These are phyloP conservation scores for Mycosphaerella sp. DNA, from an alignment of 2,329 filamentous ascomycete species.

Conservation along the genomic window DNA sequence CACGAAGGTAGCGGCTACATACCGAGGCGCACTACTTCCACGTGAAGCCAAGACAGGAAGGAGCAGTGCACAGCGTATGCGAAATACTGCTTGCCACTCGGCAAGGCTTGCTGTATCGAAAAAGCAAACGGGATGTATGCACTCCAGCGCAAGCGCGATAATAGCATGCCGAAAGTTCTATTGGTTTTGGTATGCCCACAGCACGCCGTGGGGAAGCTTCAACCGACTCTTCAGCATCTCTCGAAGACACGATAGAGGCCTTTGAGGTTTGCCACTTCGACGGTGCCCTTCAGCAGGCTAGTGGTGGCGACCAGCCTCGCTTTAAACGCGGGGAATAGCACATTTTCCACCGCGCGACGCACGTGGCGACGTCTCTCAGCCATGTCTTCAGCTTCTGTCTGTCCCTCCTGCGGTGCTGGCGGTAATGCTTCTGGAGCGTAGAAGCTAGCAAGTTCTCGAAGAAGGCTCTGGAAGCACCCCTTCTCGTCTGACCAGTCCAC, in stretches of 20 bases:
- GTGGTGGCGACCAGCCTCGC: conserved; percentile 75
- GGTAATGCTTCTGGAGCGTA: conserved; percentile 86
- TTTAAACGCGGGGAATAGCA: conserved; percentile 86
- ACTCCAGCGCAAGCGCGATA: not conserved
- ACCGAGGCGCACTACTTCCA: not conserved
- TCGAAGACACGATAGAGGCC: conserved; percentile 30
- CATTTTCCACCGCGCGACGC: conserved; percentile 69
- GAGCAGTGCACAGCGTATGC: not conserved
- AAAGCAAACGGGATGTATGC: not conserved
- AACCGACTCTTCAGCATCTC: conserved; percentile 21
- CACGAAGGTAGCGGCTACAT: not conserved
- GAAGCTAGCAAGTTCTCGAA: conserved; percentile 81
- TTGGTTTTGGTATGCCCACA: not conserved
- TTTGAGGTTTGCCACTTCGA: conserved; percentile 37
- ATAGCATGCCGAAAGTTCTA: not conserved
- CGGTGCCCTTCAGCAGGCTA: conserved; percentile 18
- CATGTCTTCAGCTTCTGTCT: conserved; percentile 43
- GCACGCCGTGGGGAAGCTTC: not conserved
- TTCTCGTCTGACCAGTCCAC: conserved; percentile 84
- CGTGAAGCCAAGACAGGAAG: not conserved
- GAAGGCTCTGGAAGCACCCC: conserved; percentile 73
- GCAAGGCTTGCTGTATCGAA: not conserved
- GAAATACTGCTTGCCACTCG: not conserved
- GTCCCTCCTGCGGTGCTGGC: conserved; percentile 27
- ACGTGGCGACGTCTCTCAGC: conserved; percentile 48